Conservation (phyloP, 306 rosid genomes). For the Gastrolobium villosum region DNA sequence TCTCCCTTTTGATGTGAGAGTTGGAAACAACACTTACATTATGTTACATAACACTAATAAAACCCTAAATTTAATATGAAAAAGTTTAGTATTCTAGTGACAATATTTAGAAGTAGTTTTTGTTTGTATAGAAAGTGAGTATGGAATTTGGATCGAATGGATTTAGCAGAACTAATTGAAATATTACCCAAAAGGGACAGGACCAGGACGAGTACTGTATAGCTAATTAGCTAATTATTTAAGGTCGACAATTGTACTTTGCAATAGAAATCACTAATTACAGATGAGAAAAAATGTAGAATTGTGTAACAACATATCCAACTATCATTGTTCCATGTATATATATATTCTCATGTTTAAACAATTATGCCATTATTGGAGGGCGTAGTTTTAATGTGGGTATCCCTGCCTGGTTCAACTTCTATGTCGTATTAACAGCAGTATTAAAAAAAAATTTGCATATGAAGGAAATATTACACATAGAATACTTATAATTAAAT, state of each 20-base stretch:
- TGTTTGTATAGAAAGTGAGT: background rate
- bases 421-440: background rate
- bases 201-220: background rate
- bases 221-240: background rate
- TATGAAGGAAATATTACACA: no score
- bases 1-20: no score
- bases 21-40: no score
- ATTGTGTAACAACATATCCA: background rate
- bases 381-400: background rate
- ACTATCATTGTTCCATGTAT: background rate
- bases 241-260: background rate
- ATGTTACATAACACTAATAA: no score
- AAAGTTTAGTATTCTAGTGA: background rate
- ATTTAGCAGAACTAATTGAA: no score
- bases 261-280: background rate
- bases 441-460: no score
- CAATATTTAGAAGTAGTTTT: background rate
- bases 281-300: no score
- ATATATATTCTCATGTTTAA: background rate
- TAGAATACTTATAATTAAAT: no score
- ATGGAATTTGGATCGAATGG: background rate
- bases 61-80: constrained; percentile 8
- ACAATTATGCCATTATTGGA: background rate
- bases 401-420: background rate
- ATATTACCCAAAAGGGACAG: background rate